Percentiles rank a stretch among this genome's conserved stretches.
phyloP scores from a whole-genome alignment of 345 rosid genomes.

The Adansonia digitata region DNA sequence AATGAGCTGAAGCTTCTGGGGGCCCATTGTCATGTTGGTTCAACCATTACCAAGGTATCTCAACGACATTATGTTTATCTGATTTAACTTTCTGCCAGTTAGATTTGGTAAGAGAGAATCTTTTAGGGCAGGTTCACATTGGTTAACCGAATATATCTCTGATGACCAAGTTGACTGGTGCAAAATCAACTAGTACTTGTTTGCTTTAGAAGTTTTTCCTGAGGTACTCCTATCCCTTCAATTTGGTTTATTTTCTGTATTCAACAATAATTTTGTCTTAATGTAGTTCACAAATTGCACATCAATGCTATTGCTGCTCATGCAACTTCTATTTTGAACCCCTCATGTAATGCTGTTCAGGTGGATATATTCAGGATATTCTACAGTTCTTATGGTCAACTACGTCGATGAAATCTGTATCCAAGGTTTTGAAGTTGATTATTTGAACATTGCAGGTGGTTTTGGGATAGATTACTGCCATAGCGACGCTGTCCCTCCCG shows the following conservation, averaged over 20 bases:
- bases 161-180: not conserved
- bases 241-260: not conserved
- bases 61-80: not conserved
- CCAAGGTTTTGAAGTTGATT: conserved; percentile 88
- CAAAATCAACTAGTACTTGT: not conserved
- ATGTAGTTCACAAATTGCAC: not conserved
- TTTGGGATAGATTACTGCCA: conserved; percentile 96
- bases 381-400: conserved; percentile 87
- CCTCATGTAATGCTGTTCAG: conserved; percentile 32
- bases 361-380: conserved; percentile 96
- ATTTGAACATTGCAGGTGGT: conserved; percentile 97
- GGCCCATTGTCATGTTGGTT: conserved; percentile 98
- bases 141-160: not conserved
- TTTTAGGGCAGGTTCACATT: not conserved
- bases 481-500: conserved; percentile 78
- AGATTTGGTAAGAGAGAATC: not conserved
- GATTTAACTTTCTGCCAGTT: not conserved
- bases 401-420: conserved; percentile 83
- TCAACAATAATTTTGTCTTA: not conserved
- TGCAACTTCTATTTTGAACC: conserved; percentile 8
- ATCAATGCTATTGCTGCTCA: not conserved
- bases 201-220: not conserved
- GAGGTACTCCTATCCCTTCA: not conserved
- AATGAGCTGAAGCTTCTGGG: conserved; percentile 92
- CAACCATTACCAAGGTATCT: conserved; percentile 92